Evolutionary conservation across 495 filamentous ascomycete species (phyloP).

Genomic region (Aspergillus mulundensis): DNA sequence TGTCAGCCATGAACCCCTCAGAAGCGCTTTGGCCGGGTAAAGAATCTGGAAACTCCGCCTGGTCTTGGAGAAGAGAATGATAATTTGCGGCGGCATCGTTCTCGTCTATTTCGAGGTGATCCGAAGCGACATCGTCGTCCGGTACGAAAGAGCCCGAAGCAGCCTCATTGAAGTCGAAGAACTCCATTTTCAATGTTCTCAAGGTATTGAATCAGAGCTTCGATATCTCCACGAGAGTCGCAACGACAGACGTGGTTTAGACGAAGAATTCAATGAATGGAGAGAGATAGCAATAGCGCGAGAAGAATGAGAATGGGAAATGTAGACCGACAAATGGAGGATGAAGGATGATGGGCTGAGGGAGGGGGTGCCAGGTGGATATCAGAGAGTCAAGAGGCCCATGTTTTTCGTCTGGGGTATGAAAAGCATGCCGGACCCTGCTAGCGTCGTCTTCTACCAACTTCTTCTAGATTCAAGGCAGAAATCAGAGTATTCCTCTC

Average conservation of each 20-base stretch:
- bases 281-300: not conserved
- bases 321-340: slow-evolving; percentile 11
- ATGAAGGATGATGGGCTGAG: slow-evolving; percentile 19
- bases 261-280: not conserved
- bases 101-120: slow-evolving; percentile 37
- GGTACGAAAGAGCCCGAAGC: slow-evolving; percentile 36
- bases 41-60: slow-evolving; percentile 33
- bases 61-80: slow-evolving; percentile 35
- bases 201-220: not conserved
- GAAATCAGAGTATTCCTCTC: not conserved
- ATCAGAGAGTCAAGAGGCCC: slow-evolving; percentile 5
- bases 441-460: slow-evolving; percentile 1
- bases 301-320: not conserved
- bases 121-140: slow-evolving; percentile 41
- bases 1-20: slow-evolving; percentile 22
- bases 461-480: not conserved
- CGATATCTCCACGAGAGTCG: not conserved
- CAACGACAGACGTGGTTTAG: not conserved
- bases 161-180: slow-evolving; percentile 53
- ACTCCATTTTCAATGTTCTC: slow-evolving; percentile 37
- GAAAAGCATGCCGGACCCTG: slow-evolving; percentile 15
- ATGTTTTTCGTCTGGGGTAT: slow-evolving; percentile 35
- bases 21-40: slow-evolving; percentile 26
- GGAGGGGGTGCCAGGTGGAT: not conserved
- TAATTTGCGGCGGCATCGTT: slow-evolving; percentile 31